Percentiles rank a stretch among this genome's conserved stretches.
phyloP scores from a whole-genome alignment of 2,329 filamentous ascomycete genomes.

The Blumeriella jaapii region DNA sequence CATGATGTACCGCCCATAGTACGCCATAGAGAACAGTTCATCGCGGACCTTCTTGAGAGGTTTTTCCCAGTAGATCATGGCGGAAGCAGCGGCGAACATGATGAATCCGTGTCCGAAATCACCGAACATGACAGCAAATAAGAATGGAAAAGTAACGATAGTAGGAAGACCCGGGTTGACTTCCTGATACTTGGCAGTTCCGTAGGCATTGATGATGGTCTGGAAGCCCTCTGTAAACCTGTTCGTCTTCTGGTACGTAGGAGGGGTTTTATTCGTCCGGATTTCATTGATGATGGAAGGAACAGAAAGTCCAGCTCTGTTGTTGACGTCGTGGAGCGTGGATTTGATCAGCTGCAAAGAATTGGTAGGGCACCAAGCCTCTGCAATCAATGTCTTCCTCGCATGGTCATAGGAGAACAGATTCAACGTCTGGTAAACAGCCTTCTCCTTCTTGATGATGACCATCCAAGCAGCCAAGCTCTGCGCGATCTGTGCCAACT shows the following conservation, averaged over 20 bases:
- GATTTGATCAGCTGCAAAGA: conserved; percentile 81
- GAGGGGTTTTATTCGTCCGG: conserved; percentile 90
- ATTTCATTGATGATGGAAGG: conserved; percentile 98
- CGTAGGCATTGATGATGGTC: conserved; percentile 97
- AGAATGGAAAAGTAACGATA: conserved; percentile 96
- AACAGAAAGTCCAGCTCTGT: conserved; percentile 88
- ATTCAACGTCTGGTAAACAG: conserved; percentile 90
- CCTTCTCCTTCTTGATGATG: conserved; percentile 95
- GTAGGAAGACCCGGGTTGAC: conserved; percentile 93
- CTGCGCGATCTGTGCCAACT: conserved; percentile 86
- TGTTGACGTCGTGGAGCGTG: conserved; percentile 92
- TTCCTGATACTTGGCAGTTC: conserved; percentile 93
- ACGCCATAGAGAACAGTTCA: conserved; percentile 96
- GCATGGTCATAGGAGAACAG: conserved; percentile 94
- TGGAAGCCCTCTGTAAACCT: conserved; percentile 98
- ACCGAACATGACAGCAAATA: conserved; percentile 99
- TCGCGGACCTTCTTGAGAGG: conserved; percentile 83
- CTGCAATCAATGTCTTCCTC: conserved; percentile 89
- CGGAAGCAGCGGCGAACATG: conserved; percentile 70
- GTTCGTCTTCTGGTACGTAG: conserved; percentile 96
- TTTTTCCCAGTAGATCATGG: conserved; percentile 97
- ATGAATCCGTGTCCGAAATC: conserved; percentile 89
- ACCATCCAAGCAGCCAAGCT: conserved; percentile 96
- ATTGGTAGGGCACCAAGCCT: conserved; percentile 94
- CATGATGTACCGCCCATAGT: conserved; percentile 97